Base-by-base conservation (phyloP, 331 rosid species). In the Dryas integrifolia region DNA sequence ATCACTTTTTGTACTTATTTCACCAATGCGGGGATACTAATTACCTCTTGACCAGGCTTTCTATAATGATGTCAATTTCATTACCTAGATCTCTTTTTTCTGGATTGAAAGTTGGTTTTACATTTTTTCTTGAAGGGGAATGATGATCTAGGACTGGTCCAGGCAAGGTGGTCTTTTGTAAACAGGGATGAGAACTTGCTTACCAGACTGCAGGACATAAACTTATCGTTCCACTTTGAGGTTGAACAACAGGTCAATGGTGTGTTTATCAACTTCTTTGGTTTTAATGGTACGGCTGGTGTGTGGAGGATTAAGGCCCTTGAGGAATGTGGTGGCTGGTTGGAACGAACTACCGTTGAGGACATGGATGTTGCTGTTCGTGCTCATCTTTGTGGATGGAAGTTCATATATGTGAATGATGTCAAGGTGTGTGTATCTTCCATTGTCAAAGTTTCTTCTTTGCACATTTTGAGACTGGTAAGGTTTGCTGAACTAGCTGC, bases 321-420 rank as follows among this genome's bases (percentile, higher is more conserved):
- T 70, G 96, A 91, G 88, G 98, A 95, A 12, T 89, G 96, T 74
- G 98, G 97, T 66, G 97, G 98, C 75, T 95, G 98, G 98, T 88
- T 95, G 84, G 98, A 95, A 78, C 85, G 97, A 71, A 95, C 97
- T 45, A 95, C 97, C 57, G 98, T 95, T 26, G 98, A 95, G 83
- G 98, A 95, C 86, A 95, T 95, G 98, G 98, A 95, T 84, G 76
- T 95, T 74, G 97, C 96, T 55, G 98, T 95, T 47, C 98, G 98
- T 47, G 98, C 98, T 61, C 98, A 95, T 89, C 97, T 95, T 8
- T 84, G 92, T 78, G 97, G 98, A 71, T 95, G 98, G 98, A 95
- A 95, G 87, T 95, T 95, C 86, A 87, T 95, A 65, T 95, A 88
- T 86, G 79, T 95, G 77, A 87, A 95, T 83, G 97, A 91, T 73